Percentiles rank a stretch among this genome's conserved stretches.
These are phyloP conservation scores for Hemerocallis citrina DNA, from an alignment of 106 monocot genomes.

Conservation along the genomic window DNA sequence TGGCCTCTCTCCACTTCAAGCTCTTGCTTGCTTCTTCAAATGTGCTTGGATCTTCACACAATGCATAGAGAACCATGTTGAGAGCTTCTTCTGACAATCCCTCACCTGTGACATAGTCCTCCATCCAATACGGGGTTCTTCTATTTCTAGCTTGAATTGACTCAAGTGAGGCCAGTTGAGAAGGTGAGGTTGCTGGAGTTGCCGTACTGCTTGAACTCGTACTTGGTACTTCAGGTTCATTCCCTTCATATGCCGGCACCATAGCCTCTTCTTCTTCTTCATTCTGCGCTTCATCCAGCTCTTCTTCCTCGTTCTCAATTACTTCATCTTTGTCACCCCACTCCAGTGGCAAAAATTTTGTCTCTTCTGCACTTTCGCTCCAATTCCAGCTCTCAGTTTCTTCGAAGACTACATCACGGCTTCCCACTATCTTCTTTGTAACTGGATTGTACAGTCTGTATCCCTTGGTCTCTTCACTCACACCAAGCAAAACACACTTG, in stretches of 20 bases:
- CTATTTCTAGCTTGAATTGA: neutral
- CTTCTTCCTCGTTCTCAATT: too few relatives aligned
- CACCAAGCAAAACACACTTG: neutral
- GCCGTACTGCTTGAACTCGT: neutral
- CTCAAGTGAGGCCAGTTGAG: too few relatives aligned
- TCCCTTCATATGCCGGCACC: neutral
- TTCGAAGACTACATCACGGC: neutral
- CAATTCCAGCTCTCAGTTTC: neutral
- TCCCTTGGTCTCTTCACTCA: neutral
- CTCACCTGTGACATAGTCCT: neutral
- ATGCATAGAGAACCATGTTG: neutral
- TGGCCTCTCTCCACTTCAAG: too few relatives aligned
- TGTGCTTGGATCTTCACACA: conserved; percentile 1
- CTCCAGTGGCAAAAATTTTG: neutral
- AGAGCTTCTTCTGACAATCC: neutral
- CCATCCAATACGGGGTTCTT: neutral
- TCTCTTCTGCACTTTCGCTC: neutral
- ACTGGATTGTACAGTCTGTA: conserved; percentile 4
- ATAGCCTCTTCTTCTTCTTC: too few relatives aligned
- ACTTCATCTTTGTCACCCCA: too few relatives aligned
- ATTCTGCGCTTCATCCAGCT: too few relatives aligned
- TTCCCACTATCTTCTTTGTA: neutral
- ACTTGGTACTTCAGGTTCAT: neutral
- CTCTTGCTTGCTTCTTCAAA: too few relatives aligned
- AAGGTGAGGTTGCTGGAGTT: too few relatives aligned